Base-by-base conservation (phyloP, 2,329 filamentous ascomycete species). In the Aspergillus niger region DNA sequence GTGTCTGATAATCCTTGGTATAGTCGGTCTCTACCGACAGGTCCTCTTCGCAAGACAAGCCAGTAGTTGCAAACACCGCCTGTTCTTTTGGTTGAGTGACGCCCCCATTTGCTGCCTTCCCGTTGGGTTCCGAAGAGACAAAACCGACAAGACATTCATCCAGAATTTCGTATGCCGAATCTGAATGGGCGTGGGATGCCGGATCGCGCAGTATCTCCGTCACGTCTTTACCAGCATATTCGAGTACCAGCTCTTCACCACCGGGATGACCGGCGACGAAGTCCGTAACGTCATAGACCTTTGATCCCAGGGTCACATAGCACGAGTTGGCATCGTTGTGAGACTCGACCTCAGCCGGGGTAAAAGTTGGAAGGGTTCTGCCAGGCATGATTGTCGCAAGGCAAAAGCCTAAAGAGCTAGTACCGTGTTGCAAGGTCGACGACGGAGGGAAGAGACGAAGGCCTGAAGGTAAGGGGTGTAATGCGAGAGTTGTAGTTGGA, bases 101-200 rank as follows among this genome's bases (percentile, higher is more conserved):
- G 22, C 74, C 70, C 11, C 70, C 70, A 62, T 58, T 73, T 67
- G 57, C 73, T 76, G 49, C 77, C 77, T 86, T 80, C 55, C 83
- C 75, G 5, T 84, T 75, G 63, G 86, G 83, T 39, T 88, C 83
- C 2, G 84, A 84, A 5, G 84, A 83, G 36, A 97, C 80, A 71
- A 96, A 96, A 15, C 92, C 95, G 62, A 98, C 83, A 15, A 94
- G 83, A 49, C 86, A 89, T 43, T 98, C 95, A 49, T 96, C 91
- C 26, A 99, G 83, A 13, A 98, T 90, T 70, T 98, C 94, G 77
- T 97, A 99, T n/a, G 95, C 95, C 2, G 92, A 85, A 63, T 98
- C 93, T 51, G 90, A 92, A 76, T 99, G 95, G 47, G 82, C 80
- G 73, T 99, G 95, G 36, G 93, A 97, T 47, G 85, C 80, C 63